phyloP scores from a whole-genome alignment of 208 protist genomes.

The Acanthamoeba lenticulata region DNA sequence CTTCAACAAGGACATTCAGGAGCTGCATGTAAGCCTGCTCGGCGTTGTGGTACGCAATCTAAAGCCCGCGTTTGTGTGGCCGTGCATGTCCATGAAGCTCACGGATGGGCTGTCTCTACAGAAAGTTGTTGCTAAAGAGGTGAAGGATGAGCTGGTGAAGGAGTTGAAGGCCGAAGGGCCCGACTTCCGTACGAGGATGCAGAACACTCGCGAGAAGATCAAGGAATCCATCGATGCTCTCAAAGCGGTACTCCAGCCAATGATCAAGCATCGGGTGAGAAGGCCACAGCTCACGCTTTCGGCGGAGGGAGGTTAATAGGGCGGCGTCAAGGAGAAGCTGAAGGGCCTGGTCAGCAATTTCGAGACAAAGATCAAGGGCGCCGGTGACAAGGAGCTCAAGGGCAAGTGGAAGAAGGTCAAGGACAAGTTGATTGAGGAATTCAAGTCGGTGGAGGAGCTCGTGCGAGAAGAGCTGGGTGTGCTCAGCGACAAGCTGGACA shows the following conservation, averaged over 20 bases:
- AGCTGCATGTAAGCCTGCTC: background rate
- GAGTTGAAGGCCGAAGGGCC: background rate
- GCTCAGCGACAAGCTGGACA: background rate
- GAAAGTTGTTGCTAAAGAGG: background rate
- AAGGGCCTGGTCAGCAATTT: background rate
- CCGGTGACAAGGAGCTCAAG: background rate
- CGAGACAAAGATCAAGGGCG: background rate
- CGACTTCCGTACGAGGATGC: background rate
- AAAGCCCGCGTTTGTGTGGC: no score
- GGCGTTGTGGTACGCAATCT: background rate
- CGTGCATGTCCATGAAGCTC: background rate
- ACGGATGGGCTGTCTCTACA: background rate
- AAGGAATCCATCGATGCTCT: background rate
- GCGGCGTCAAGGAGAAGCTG: background rate
- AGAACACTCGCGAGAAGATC: background rate
- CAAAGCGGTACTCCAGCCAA: background rate
- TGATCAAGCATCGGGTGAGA: background rate
- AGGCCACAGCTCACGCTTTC: background rate
- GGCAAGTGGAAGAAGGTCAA: constrained; percentile 28
- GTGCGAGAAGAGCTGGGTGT: background rate
- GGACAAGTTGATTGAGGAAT: background rate
- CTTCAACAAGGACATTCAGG: background rate
- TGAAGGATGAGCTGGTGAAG: background rate
- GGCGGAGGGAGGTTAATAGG: no score
- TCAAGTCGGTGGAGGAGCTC: background rate